Base-by-base conservation (phyloP, 495 filamentous ascomycete species). In the Penicillium samsonianum region DNA sequence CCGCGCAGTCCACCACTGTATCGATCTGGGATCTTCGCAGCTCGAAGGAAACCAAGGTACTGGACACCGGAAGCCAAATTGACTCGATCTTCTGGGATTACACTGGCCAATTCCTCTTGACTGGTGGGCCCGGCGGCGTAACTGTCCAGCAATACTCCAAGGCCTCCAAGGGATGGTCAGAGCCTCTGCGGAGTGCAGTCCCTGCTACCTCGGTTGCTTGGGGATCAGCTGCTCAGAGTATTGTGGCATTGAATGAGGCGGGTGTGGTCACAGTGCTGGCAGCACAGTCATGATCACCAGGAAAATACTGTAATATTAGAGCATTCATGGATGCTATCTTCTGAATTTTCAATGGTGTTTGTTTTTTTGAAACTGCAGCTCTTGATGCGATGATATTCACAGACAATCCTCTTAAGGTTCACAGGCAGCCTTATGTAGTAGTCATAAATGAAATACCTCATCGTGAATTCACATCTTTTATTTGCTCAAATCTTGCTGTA, bases 11-110 rank as follows among this genome's bases (percentile, higher is more conserved):
- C 46, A 88, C 85, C 8, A 86, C 79, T 17, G 85, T 96, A 50
- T 85, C 86, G 8, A 86, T 98, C 57, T 98, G 92, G 80, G 92
- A 98, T 73, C 80, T 98, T 40, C 88, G 94, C 55, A 96, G 91
- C 71, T 84, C 86, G 31, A 84, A 86, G 44, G 78, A 83, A 61
- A 83, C 84, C 60, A 94, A 95, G 79, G 82, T 86, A 26, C 78
- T 98, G 19, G 91, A 97, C 42, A 88, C 89, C 53, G 93, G 91
- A 37, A 86, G 83, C 59, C 80, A 82, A 43, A 83, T 96, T 48
- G 78, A 85, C 44, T 82, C 80, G 25, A 78, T 96, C 55, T 77
- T 80, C 47, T 98, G 91, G 91, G 94, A 98, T 65, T 96, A 96
- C 77, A 94, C 89, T 19, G 94, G 92, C 22, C 94, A 98, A 70